These are phyloP conservation scores for Aureobasidium sp. DNA, from an alignment of 2,329 filamentous ascomycete genomes.

Conservation along the genomic window DNA sequence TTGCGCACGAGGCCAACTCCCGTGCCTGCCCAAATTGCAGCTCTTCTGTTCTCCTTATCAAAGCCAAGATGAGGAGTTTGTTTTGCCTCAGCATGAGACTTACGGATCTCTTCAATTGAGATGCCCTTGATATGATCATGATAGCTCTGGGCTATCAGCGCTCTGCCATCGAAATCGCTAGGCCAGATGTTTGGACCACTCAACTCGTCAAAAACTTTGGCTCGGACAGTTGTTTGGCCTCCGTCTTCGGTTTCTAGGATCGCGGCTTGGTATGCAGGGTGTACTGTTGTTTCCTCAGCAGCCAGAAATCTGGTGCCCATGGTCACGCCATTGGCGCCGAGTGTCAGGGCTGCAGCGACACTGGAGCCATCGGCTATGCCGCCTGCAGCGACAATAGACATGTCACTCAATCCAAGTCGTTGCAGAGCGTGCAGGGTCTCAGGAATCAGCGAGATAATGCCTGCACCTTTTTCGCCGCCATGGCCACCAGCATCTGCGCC, in stretches of 20 bases:
- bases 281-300: conserved; percentile 37
- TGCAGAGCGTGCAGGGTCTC: conserved; percentile 46
- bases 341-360: conserved; percentile 43
- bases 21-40: conserved; percentile 56
- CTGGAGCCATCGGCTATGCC: conserved; percentile 50
- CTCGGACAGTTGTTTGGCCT: conserved; percentile 42
- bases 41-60: conserved; percentile 38
- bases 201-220: conserved; percentile 46
- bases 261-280: conserved; percentile 39
- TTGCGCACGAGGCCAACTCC: conserved; percentile 51
- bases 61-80: conserved; percentile 40
- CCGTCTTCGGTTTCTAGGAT: conserved; percentile 43
- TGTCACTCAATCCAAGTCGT: not conserved
- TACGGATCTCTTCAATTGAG: conserved; percentile 35
- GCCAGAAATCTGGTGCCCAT: conserved; percentile 61
- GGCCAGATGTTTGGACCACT: conserved; percentile 54
- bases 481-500: conserved; percentile 59
- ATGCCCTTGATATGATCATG: conserved; percentile 32
- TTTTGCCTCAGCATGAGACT: conserved; percentile 35
- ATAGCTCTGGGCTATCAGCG: conserved; percentile 48
- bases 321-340: conserved; percentile 47
- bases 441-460: conserved; percentile 51
- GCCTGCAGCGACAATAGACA: conserved; percentile 43
- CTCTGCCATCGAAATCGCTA: conserved; percentile 48
- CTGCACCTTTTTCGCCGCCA: conserved; percentile 48